These are phyloP conservation scores for Scheffersomyces insectosa DNA, from an alignment of 1,139 yeast species.

Conservation along the genomic window DNA sequence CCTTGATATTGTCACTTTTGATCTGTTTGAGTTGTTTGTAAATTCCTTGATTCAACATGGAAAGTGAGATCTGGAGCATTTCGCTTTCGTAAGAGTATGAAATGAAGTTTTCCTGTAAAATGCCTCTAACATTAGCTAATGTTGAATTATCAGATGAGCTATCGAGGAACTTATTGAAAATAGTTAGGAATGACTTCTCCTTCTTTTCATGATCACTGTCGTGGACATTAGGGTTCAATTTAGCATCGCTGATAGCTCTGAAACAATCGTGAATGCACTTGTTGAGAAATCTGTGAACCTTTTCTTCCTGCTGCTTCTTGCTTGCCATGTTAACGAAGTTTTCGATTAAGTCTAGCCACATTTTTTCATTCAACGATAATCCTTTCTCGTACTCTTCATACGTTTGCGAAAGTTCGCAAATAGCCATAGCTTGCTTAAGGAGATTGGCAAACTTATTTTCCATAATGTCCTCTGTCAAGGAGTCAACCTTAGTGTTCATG, in stretches of 20 bases:
- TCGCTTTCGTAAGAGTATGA: constrained; percentile 67
- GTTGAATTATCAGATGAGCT: constrained; percentile 41
- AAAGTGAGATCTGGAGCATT: constrained; percentile 53
- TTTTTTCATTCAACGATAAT: constrained; percentile 29
- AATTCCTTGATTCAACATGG: constrained; percentile 56
- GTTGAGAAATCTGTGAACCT: constrained; percentile 33
- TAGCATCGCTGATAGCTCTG: constrained; percentile 46
- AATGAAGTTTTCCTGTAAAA: constrained; percentile 61
- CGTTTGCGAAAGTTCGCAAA: constrained; percentile 28
- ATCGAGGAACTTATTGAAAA: constrained; percentile 52
- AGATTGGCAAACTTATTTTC: constrained; percentile 26
- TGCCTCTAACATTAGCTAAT: constrained; percentile 58
- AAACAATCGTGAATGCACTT: constrained; percentile 53
- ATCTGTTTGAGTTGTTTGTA: constrained; percentile 44
- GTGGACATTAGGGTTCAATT: constrained; percentile 29
- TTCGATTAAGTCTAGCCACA: constrained; percentile 42
- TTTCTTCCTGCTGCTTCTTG: constrained; percentile 5
- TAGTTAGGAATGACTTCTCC: constrained; percentile 44
- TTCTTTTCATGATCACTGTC: constrained; percentile 11
- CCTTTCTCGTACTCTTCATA: constrained; percentile 15
- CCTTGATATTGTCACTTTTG: constrained; percentile 43
- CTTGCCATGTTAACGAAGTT: constrained; percentile 29
- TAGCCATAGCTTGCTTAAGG: constrained; percentile 34
- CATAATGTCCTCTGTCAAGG: constrained; percentile 9
- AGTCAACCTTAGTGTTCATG: constrained; percentile 12